A percentile compares a stretch with the other conserved stretches of the same genome.
phyloP scores from a whole-genome alignment of 192 early-diverging fungal species.

The Coemansia sp. region DNA sequence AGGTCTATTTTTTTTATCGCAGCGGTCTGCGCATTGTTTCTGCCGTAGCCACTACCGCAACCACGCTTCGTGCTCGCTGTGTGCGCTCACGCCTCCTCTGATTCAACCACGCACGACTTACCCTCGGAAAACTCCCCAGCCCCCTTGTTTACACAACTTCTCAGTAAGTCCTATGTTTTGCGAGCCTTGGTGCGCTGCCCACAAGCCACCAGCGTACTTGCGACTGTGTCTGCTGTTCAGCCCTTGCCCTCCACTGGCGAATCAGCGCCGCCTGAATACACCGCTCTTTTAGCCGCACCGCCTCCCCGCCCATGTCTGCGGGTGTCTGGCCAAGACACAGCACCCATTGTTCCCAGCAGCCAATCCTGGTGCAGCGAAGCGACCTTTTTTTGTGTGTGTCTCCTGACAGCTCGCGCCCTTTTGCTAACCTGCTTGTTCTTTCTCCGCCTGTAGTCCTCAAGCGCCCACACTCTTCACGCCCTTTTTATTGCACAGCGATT shows the following conservation, averaged over 20 bases:
- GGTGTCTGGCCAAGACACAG: slow-evolving; percentile 8
- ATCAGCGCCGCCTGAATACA: slow-evolving; percentile 14
- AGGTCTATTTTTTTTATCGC: slow-evolving; percentile 1
- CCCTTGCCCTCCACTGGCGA: background rate
- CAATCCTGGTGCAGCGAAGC: slow-evolving; percentile 2
- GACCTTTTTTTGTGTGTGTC: background rate
- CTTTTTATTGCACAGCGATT: background rate
- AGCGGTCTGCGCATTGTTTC: background rate
- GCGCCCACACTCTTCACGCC: slow-evolving; percentile 1
- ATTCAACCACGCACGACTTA: no score
- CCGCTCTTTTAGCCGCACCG: slow-evolving; percentile 8
- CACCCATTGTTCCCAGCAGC: slow-evolving; percentile 8
- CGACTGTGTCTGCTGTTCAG: background rate
- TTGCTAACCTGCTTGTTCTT: background rate
- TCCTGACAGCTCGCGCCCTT: slow-evolving; percentile 7
- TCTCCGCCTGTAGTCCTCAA: slow-evolving; percentile 4
- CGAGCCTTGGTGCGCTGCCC: background rate
- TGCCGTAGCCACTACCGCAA: slow-evolving; percentile 9
- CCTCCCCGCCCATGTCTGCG: slow-evolving; percentile 4
- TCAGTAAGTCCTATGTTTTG: slow-evolving; percentile 2
- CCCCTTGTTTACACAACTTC: background rate
- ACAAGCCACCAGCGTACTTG: slow-evolving; percentile 9
- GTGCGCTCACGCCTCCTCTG: slow-evolving; percentile 5
- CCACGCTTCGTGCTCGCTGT: slow-evolving; percentile 8
- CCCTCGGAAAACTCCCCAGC: no score